Evolutionary conservation across 1,284 basidiomycete genomes (phyloP).

Genomic region (Ceratobasidium sp.): DNA sequence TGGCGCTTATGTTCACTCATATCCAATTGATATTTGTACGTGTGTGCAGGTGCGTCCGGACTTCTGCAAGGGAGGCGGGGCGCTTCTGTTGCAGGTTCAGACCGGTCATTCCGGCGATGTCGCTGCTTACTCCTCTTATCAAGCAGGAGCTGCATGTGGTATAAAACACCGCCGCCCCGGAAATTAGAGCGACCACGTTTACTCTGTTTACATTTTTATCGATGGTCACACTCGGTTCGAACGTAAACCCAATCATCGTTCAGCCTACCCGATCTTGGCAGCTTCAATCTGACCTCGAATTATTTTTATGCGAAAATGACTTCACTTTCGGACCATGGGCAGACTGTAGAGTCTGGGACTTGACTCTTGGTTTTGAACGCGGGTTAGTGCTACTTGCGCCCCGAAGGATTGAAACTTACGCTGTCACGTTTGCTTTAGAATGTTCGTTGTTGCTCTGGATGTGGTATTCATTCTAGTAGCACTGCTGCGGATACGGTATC

Average conservation of each 20-base stretch:
- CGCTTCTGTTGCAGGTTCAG: not conserved
- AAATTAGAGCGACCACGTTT: not conserved
- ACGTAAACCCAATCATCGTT: not conserved
- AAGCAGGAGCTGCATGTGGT: not conserved
- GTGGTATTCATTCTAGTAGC: not conserved
- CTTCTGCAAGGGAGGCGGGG: no score
- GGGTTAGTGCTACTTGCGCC: not conserved
- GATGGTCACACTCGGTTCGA: slow-evolving; percentile 7
- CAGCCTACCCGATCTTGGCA: not conserved
- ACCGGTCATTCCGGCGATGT: not conserved
- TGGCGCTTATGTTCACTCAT: no score
- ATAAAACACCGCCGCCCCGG: no score
- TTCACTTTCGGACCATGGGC: not conserved
- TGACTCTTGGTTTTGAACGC: slow-evolving; percentile 17
- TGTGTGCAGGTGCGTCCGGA: no score
- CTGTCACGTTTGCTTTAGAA: not conserved
- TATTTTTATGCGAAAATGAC: slow-evolving; percentile 18
- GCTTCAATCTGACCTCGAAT: not conserved
- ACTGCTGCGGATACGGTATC: slow-evolving; percentile 1
- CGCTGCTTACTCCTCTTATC: no score
- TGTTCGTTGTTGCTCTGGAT: not conserved
- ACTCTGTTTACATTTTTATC: not conserved
- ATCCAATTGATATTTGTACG: no score
- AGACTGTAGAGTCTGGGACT: slow-evolving; percentile 7
- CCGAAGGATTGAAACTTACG: not conserved